Evolutionary conservation across 2,329 filamentous ascomycete genomes (phyloP), one percentile per base, ranked within the genome.

Genomic region (Colletotrichum chrysophilum): DNA sequence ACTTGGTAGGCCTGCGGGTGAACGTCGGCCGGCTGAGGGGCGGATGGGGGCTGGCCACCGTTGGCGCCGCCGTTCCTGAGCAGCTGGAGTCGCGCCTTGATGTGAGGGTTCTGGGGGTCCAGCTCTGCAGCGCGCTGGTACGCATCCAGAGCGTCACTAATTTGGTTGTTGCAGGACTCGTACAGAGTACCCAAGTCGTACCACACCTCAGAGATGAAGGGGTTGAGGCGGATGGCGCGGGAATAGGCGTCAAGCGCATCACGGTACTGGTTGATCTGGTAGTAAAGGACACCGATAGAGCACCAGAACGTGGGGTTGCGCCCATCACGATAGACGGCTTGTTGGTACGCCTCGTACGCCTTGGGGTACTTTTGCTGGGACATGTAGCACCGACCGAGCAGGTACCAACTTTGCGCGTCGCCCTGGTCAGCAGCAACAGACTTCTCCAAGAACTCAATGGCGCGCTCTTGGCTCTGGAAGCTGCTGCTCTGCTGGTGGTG

Each of bases 261-360:
- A 75, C 97, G 93, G 86, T 99, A 99, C 87, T 99, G 97, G 86
- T 98, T 99, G 88, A 99, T 99, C 86, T 98, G 97, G 87, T 98
- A 99, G 85, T 99, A 99, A 75, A 99, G 90, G 18, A 99, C 97
- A 84, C 97, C 97, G 83, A 99, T 99, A 12, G 96, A 98, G 88
- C 97, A 98, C 97, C 97, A 99, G 88, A 98, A 99, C 3, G 97
- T 98, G 21, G 97, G 97, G 84, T 98, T 98, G 79, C 97, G 94
- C 38, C 97, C 97, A 83, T 99, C 97, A 73, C 97, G 95, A 83
- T 99, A 99, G 52, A 99, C 97, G 4, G 97, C 97, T 87, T 99
- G 97, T 84, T 99, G 97, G 85, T 98, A 98, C 7, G 97, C 96
- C 83, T 99, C 97, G 81, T 98, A 98, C 0, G 97, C 97, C 85